A percentile compares a stretch with the other conserved stretches of the same genome.
Evolutionary conservation across 1,284 basidiomycete species (phyloP).

Genomic region (Apiotrichum gamsii): DNA sequence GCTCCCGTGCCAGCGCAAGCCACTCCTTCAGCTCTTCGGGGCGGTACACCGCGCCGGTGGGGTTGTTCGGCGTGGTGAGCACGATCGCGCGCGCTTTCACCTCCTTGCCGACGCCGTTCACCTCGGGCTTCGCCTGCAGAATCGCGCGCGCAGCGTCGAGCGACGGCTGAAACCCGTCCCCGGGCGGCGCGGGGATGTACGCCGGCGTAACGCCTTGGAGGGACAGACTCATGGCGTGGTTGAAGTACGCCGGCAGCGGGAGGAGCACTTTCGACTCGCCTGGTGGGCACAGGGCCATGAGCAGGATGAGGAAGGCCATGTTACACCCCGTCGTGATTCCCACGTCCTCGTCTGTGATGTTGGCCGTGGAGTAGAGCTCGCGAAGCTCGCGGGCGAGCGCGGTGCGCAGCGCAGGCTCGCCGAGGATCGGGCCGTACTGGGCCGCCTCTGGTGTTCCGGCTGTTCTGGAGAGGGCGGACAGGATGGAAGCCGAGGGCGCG

Average conservation of each 20-base stretch:
- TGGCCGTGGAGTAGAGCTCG: constrained; percentile 52
- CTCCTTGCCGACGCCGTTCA: constrained; percentile 11
- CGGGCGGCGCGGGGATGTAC: constrained; percentile 56
- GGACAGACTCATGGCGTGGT: constrained; percentile 70
- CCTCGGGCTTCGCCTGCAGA: constrained; percentile 13
- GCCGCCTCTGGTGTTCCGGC: constrained; percentile 51
- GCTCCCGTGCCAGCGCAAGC: constrained; percentile 56
- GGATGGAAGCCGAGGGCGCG: constrained; percentile 56
- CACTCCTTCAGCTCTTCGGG: constrained; percentile 59
- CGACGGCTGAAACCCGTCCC: constrained; percentile 59
- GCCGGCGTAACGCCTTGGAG: constrained; percentile 61
- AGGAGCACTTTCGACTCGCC: constrained; percentile 68
- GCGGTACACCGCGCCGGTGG: constrained; percentile 68
- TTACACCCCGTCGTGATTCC: constrained; percentile 46
- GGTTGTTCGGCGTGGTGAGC: constrained; percentile 58
- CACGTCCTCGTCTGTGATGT: constrained; percentile 16
- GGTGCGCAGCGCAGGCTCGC: constrained; percentile 56
- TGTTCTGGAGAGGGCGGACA: constrained; percentile 52
- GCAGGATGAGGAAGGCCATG: constrained; percentile 43
- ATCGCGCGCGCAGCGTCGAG: constrained; percentile 25
- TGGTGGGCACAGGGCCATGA: constrained; percentile 57
- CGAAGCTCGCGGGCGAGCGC: constrained; percentile 64
- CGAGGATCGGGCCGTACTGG: constrained; percentile 63
- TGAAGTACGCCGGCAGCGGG: constrained; percentile 76
- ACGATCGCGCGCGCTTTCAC: constrained; percentile 58